phyloP scores from a whole-genome alignment of 495 filamentous ascomycete species.

The Penicillium diatomitis region DNA sequence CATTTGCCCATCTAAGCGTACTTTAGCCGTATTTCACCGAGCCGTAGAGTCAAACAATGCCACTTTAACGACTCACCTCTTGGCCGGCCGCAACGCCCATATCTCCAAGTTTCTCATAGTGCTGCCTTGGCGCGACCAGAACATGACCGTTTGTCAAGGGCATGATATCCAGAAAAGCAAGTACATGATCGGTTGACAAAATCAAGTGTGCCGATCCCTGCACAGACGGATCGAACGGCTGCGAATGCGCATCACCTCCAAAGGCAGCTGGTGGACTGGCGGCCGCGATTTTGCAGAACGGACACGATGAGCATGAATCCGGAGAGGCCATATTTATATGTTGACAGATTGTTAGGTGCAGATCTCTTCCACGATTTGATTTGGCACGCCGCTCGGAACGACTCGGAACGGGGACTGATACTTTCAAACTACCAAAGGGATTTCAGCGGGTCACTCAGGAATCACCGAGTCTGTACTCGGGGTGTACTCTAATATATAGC shows the following conservation, averaged over 20 bases:
- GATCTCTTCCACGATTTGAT: too few relatives aligned
- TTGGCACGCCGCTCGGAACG: too few relatives aligned
- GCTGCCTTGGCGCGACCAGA: constrained; percentile 61
- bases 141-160: constrained; percentile 73
- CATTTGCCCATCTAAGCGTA: constrained; percentile 46
- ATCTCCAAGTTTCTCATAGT: constrained; percentile 65
- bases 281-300: constrained; percentile 33
- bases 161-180: constrained; percentile 89
- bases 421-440: too few relatives aligned
- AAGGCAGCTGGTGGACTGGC: constrained; percentile 34
- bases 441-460: too few relatives aligned
- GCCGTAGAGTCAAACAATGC: too few relatives aligned
- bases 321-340: not conserved
- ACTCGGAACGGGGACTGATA: too few relatives aligned
- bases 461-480: too few relatives aligned
- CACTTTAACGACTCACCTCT: constrained; percentile 27
- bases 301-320: constrained; percentile 14
- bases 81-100: constrained; percentile 43
- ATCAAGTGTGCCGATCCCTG: constrained; percentile 52
- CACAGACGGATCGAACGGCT: constrained; percentile 3
- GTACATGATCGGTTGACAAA: constrained; percentile 58
- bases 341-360: not conserved
- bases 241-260: constrained; percentile 1
- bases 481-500: too few relatives aligned
- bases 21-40: too few relatives aligned